These are phyloP conservation scores for Elsinoe australis DNA, from an alignment of 2,329 filamentous ascomycete genomes.

Conservation along the genomic window DNA sequence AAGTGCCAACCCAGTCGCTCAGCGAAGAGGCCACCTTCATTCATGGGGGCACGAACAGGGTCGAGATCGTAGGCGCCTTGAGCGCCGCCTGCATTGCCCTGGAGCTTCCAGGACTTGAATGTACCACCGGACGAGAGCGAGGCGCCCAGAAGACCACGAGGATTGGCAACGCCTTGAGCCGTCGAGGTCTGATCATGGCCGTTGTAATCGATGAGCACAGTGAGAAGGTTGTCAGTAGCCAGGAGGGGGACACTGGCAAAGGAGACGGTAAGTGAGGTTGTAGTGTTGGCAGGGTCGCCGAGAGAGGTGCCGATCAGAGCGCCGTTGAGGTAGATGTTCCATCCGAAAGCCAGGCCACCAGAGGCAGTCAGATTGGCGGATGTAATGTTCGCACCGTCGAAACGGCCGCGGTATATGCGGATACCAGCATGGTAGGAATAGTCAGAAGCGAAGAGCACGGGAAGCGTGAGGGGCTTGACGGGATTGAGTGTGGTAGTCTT, in stretches of 20 bases:
- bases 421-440: conserved; percentile 38
- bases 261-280: conserved; percentile 39
- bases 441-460: conserved; percentile 37
- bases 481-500: conserved; percentile 32
- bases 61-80: conserved; percentile 48
- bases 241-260: conserved; percentile 44
- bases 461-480: conserved; percentile 33
- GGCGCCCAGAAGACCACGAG: conserved; percentile 48
- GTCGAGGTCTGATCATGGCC: conserved; percentile 49
- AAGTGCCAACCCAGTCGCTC: conserved; percentile 54
- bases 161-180: conserved; percentile 41
- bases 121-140: conserved; percentile 42
- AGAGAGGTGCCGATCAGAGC: conserved; percentile 49
- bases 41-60: conserved; percentile 48
- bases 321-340: conserved; percentile 52
- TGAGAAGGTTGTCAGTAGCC: conserved; percentile 40
- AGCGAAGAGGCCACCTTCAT: conserved; percentile 52
- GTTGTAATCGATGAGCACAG: conserved; percentile 54
- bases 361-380: conserved; percentile 41
- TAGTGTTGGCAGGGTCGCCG: conserved; percentile 40
- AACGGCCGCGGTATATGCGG: conserved; percentile 37
- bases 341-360: conserved; percentile 48
- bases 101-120: conserved; percentile 52
- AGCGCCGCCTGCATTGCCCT: conserved; percentile 41
- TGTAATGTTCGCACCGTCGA: conserved; percentile 32